Conservation (phyloP, 257 asterid species). For the Solanum paucissectum region DNA sequence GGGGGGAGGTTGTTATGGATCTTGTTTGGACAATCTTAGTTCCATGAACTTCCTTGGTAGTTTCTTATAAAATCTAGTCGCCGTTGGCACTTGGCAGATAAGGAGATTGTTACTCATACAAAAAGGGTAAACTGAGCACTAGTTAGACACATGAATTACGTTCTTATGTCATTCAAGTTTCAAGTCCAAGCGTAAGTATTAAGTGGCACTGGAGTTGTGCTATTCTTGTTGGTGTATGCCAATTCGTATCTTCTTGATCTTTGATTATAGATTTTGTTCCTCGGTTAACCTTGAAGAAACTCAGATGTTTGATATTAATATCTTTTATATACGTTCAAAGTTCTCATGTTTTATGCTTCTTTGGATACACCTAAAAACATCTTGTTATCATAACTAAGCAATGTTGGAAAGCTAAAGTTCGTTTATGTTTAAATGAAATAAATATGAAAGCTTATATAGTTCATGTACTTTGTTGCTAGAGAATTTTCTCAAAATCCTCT, state of each 20-base stretch:
- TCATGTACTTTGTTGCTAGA: neutral
- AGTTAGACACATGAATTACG: neutral
- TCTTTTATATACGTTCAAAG: neutral
- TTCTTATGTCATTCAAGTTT: neutral
- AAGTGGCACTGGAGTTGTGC: neutral
- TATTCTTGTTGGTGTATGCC: neutral
- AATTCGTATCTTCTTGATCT: neutral
- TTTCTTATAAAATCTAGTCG: neutral
- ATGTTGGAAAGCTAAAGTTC: neutral
- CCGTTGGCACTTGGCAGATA: neutral
- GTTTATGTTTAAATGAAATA: neutral
- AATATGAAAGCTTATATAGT: neutral
- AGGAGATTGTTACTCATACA: neutral
- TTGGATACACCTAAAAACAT: neutral
- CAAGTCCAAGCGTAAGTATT: neutral
- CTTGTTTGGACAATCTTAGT: neutral
- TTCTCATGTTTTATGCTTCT: neutral
- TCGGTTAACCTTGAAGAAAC: neutral
- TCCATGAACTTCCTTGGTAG: neutral
- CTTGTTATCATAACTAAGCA: neutral
- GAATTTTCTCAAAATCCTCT: neutral
- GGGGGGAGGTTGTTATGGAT: neutral
- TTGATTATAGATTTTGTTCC: neutral
- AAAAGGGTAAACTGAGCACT: neutral
- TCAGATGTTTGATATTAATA: neutral